These are phyloP conservation scores for Perilla frutescens DNA, from an alignment of 257 asterid genomes.

Conservation along the genomic window DNA sequence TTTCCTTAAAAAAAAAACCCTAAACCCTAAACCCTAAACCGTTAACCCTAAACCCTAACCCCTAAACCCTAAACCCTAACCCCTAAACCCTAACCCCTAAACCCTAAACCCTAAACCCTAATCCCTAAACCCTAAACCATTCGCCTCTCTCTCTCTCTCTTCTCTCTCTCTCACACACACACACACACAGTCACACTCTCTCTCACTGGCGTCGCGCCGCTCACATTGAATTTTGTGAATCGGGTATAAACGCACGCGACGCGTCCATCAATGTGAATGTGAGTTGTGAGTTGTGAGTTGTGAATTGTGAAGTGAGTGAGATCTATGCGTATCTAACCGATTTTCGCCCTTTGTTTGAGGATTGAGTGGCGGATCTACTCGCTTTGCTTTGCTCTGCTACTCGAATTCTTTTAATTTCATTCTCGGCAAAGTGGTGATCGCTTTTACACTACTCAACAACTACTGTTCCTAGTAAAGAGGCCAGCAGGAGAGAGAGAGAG, in stretches of 20 bases:
- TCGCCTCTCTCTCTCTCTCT: constrained; percentile 11
- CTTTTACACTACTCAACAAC: neutral
- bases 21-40: too few relatives aligned
- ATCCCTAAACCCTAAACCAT: too few relatives aligned
- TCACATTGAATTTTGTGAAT: constrained; percentile 20
- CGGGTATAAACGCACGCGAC: neutral
- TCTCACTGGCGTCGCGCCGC: too few relatives aligned
- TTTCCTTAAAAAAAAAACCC: too few relatives aligned
- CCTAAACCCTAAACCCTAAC: too few relatives aligned
- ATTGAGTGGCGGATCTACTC: constrained; percentile 32
- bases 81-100: too few relatives aligned
- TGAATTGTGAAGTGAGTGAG: constrained; percentile 32
- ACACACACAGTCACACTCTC: too few relatives aligned
- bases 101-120: too few relatives aligned
- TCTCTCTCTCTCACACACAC: neutral
- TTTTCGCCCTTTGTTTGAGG: constrained; percentile 19
- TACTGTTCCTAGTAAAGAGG: neutral
- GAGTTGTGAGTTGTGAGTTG: neutral
- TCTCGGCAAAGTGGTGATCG: constrained; percentile 13
- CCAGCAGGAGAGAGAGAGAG: too few relatives aligned
- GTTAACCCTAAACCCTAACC: too few relatives aligned
- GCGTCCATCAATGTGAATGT: neutral
- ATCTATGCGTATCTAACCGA: neutral
- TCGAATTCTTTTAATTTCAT: neutral
- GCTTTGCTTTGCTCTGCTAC: neutral